phyloP scores from a whole-genome alignment of 108 stramenopile genomes.

The Fragilaria radians region DNA sequence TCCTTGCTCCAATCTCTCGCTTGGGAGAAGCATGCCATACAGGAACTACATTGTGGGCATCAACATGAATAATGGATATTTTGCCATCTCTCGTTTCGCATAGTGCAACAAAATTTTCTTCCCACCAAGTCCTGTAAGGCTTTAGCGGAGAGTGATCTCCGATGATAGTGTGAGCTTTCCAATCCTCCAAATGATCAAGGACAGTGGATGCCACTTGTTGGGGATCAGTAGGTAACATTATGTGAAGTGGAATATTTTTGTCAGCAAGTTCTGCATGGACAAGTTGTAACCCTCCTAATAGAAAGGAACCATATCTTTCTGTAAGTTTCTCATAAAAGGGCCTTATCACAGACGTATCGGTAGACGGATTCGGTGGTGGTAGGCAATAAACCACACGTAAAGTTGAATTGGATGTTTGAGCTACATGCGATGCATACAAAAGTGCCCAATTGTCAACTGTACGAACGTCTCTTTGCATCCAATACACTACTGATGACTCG shows the following conservation, averaged over 20 bases:
- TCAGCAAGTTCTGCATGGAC: slow-evolving; percentile 61
- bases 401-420: slow-evolving; percentile 40
- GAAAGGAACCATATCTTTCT: slow-evolving; percentile 80
- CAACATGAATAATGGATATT: slow-evolving; percentile 89
- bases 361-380: slow-evolving; percentile 35
- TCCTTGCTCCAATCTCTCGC: slow-evolving; percentile 94
- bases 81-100: too few relatives aligned
- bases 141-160: slow-evolving; percentile 90
- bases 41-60: slow-evolving; percentile 98
- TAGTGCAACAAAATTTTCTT: slow-evolving; percentile 40
- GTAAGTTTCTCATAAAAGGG: slow-evolving; percentile 50
- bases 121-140: slow-evolving; percentile 52
- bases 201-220: slow-evolving; percentile 38
- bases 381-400: slow-evolving; percentile 73
- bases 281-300: slow-evolving; percentile 78
- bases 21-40: slow-evolving; percentile 91
- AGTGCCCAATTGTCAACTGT: slow-evolving; percentile 95
- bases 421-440: slow-evolving; percentile 67
- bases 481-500: slow-evolving; percentile 72
- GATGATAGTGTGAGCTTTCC: slow-evolving; percentile 52
- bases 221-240: slow-evolving; percentile 47
- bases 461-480: slow-evolving; percentile 97
- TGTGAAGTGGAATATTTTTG: slow-evolving; percentile 73
- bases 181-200: slow-evolving; percentile 28
- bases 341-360: slow-evolving; percentile 20